Conservation (phyloP, 208 protist genomes). For the Crithidia brevicula region DNA sequence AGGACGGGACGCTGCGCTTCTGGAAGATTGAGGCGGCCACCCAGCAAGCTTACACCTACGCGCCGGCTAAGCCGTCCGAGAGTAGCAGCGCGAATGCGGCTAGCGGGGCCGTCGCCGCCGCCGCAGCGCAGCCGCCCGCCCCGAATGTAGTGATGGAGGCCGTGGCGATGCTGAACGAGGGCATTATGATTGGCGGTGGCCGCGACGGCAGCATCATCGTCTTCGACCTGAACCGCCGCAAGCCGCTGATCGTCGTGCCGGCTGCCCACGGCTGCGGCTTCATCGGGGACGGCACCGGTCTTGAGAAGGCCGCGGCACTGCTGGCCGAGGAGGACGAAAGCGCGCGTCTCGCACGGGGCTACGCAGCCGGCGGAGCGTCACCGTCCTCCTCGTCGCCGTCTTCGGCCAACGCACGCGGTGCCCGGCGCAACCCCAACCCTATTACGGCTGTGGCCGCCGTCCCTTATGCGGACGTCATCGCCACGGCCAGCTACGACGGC, state of each 20-base stretch:
- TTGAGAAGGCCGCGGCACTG: conserved; percentile 68
- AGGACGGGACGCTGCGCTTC: conserved; percentile 89
- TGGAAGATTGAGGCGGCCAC: conserved; percentile 91
- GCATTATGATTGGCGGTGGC: conserved; percentile 65
- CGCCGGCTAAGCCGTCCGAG: conserved; percentile 14
- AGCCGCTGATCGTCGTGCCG: conserved; percentile 62
- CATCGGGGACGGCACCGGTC: conserved; percentile 83
- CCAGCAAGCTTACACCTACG: conserved; percentile 73
- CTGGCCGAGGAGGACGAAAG: conserved; percentile 30
- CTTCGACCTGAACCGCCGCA: conserved; percentile 83
- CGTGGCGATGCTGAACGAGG: conserved; percentile 86
- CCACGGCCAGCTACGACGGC: conserved; percentile 89
- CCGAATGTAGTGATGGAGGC: conserved; percentile 63
- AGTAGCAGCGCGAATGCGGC: not conserved
- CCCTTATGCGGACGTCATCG: conserved; percentile 82
- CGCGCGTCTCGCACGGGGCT: conserved; percentile 1
- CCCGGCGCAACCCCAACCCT: conserved; percentile 64
- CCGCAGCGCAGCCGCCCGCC: not conserved
- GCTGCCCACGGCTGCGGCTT: conserved; percentile 83
- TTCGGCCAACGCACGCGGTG: not conserved
- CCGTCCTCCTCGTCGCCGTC: conserved; percentile 4
- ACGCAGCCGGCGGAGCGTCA: not conserved
- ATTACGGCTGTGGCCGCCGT: conserved; percentile 87
- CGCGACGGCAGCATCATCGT: conserved; percentile 82
- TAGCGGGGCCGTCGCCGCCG: not conserved